Conservation (phyloP, 805 yeast species). For the Candida odintsovae region DNA sequence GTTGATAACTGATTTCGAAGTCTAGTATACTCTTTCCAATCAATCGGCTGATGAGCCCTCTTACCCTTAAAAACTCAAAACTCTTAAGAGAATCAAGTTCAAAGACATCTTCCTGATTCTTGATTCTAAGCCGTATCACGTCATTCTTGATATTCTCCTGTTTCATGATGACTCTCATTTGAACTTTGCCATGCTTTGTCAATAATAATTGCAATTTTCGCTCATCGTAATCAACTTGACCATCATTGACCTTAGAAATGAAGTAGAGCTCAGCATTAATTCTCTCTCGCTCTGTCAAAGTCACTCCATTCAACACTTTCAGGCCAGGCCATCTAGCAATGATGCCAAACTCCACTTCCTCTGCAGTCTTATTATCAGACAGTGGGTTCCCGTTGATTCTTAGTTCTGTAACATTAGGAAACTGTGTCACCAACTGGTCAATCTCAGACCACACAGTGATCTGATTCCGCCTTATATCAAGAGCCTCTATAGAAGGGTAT, state of each 20-base stretch:
- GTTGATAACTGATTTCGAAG: slow-evolving; percentile 21
- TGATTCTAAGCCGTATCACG: slow-evolving; percentile 3
- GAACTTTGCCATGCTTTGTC: slow-evolving; percentile 28
- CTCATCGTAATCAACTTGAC: slow-evolving; percentile 22
- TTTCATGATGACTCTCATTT: neutral
- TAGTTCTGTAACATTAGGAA: slow-evolving; percentile 41
- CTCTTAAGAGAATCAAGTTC: slow-evolving; percentile 20
- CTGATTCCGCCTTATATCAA: slow-evolving; percentile 50
- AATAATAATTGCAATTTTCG: slow-evolving; percentile 39
- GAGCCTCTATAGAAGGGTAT: slow-evolving; percentile 12
- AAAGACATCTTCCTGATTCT: neutral
- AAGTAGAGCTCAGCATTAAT: slow-evolving; percentile 65
- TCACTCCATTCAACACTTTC: slow-evolving; percentile 51
- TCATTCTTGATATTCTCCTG: neutral
- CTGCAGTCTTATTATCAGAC: slow-evolving; percentile 15
- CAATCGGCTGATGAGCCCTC: slow-evolving; percentile 25
- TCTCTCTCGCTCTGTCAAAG: slow-evolving; percentile 41
- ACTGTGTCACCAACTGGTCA: slow-evolving; percentile 33
- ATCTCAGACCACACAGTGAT: slow-evolving; percentile 43
- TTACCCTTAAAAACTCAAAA: slow-evolving; percentile 31
- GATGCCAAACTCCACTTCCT: slow-evolving; percentile 27
- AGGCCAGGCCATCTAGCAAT: slow-evolving; percentile 42
- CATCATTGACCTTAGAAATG: slow-evolving; percentile 38
- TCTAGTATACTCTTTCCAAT: slow-evolving; percentile 19
- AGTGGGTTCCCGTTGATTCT: slow-evolving; percentile 52